Evolutionary conservation across 208 protist species (phyloP), one percentile per base, ranked within the genome.

Genomic region (Acanthamoeba healyi): DNA sequence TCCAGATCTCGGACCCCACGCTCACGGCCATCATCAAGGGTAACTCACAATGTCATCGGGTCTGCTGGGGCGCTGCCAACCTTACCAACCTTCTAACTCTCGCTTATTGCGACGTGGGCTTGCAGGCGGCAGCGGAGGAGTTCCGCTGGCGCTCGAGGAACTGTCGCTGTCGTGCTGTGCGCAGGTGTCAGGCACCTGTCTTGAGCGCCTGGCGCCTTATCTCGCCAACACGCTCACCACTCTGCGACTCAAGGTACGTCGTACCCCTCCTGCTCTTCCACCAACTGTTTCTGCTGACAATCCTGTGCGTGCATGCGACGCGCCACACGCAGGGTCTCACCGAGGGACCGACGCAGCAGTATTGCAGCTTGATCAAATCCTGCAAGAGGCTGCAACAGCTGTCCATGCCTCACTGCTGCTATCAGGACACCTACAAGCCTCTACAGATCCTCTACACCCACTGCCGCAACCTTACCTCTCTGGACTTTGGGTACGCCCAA

Each of bases 331-430:
- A 89, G 81, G 81, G 81, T 29, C 49, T 38, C 56, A 67, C 38
- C n/a, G 26, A 63, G 10, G 49, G 87, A 12, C 36, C 87, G 26
- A 74, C 61, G 32, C 61, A 92, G 17, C 51, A 92, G 17, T 92
- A 70, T 29, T 56, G 87, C 32, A 77, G 42, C 32, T 19, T 74
- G 32, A 92, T 92, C 56, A 92, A 42, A 9, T 56, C 36, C 19
- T 92, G 87, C 44, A 74, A 72, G 34, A 72, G 32, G 87, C 87
- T 92, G 32, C 51, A 67, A 32, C 56, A 92, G 24, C 40, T 92
- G 15, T 92, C 87, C 22, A 67, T 92, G 87, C 87, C 87, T 12
- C 51, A 92, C 87, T 92, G 51, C 61, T 79, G 22, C 40, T 91
- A 91, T 70, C 38, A 42, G 34, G 61, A 92, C 65, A 49, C 36